A percentile compares a stretch with the other conserved stretches of the same genome.
Conservation (phyloP, 768 basidiomycete genomes). For the Tricholoma furcatifolium region DNA sequence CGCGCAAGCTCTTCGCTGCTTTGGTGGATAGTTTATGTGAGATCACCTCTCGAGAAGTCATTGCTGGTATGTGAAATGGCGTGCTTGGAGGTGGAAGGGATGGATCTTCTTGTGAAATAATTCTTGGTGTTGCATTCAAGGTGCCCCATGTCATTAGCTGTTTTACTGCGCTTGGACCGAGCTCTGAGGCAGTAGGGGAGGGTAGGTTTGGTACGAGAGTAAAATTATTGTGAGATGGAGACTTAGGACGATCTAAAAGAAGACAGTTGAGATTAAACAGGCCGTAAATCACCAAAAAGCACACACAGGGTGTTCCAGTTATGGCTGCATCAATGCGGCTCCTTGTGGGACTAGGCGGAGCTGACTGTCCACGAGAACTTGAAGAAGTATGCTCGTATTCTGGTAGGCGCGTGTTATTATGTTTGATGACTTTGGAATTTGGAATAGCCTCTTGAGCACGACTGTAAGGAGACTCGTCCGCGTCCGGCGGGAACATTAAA, state of each 20-base stretch:
- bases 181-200: conserved; percentile 79
- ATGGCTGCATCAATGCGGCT: conserved; percentile 94
- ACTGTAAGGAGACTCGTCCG: conserved; percentile 80
- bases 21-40: conserved; percentile 79
- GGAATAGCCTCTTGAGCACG: conserved; percentile 28
- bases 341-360: conserved; percentile 85
- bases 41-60: conserved; percentile 76
- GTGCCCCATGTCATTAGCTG: conserved; percentile 99
- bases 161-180: conserved; percentile 81
- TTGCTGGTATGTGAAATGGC: conserved; percentile 78
- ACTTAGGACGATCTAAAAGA: conserved; percentile 52
- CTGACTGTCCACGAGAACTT: conserved; percentile 42
- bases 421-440: conserved; percentile 65
- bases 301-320: conserved; percentile 84
- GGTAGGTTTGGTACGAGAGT: conserved; percentile 84
- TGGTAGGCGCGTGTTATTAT: conserved; percentile 78
- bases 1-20: conserved; percentile 78
- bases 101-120: conserved; percentile 67
- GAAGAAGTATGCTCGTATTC: conserved; percentile 60
- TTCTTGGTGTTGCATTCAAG: conserved; percentile 85
- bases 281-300: not conserved
- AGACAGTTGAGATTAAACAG: conserved; percentile 8
- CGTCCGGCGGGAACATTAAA: conserved; percentile 94
- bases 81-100: conserved; percentile 46
- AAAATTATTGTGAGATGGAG: conserved; percentile 56